Evolutionary conservation across 2,329 filamentous ascomycete species (phyloP).

Genomic region (Colletotrichum viniferum): DNA sequence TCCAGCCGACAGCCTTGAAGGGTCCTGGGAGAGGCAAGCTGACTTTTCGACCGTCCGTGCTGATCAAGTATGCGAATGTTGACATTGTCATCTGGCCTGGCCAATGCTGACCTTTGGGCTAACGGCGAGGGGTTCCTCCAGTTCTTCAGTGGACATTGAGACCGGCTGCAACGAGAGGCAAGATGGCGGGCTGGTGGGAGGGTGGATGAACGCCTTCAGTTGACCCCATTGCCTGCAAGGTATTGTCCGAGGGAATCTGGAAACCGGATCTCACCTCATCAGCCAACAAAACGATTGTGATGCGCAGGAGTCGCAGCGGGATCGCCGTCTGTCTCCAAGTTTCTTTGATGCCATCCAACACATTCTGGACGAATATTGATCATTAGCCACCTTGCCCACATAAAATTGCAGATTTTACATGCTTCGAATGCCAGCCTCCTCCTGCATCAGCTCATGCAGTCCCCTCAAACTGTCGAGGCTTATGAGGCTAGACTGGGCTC

Average conservation of each 20-base stretch:
- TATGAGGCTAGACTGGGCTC: background rate
- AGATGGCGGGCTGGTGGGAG: background rate
- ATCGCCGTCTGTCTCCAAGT: background rate
- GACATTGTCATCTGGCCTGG: background rate
- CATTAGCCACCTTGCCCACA: background rate
- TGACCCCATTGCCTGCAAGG: background rate
- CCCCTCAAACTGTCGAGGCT: background rate
- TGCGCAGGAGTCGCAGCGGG: background rate
- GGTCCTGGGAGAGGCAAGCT: background rate
- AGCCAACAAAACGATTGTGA: conserved; percentile 16
- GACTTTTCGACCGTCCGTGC: background rate
- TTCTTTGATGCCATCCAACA: background rate
- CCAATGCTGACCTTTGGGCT: conserved; percentile 5
- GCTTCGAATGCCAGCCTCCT: conserved; percentile 1
- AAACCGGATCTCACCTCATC: background rate
- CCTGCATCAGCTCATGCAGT: background rate
- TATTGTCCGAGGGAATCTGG: background rate
- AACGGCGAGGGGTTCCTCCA: background rate
- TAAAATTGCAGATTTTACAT: background rate
- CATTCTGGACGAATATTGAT: background rate
- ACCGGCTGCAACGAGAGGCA: background rate
- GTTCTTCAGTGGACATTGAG: conserved; percentile 1
- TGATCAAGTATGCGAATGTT: background rate
- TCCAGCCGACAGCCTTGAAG: background rate
- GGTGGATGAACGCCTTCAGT: background rate